Evolutionary conservation across 2,329 filamentous ascomycete species (phyloP), one percentile per base, ranked within the genome.

Genomic region (Macrophomina tecta): DNA sequence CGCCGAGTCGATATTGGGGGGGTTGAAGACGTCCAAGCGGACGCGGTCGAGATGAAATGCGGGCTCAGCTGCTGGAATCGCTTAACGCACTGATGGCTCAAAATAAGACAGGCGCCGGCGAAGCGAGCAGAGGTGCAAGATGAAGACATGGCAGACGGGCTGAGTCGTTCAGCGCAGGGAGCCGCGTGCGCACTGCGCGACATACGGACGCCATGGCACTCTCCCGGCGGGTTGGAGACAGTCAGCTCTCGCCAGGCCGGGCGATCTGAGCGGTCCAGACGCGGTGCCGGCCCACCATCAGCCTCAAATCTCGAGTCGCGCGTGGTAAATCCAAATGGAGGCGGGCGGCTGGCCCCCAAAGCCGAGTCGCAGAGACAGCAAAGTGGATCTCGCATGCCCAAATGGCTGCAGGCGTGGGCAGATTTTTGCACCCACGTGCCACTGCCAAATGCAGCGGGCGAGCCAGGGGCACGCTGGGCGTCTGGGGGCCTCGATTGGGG

Each of bases 41-140:
- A 23, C 56, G 42, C 58, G 58, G 36, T 42, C 48, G 51, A 55
- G 58, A 62, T 62, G 58, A 62, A 62, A 62, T 62, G 58, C 58
- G 58, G 58, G 58, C 45, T 62, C 58, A 6, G 30, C 18, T 45
- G 12, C 53, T 34, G 30, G 36, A 18, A 23, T 32, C 52, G 52
- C 52, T 18, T 56, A 42, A 28, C 36, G 55, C 55, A 60, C 55
- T 32, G 55, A 46, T 45, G 11, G 8, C 58, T 62, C 58, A 23
- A 49, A 62, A 62, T 62, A 49, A 42, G 42, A 62, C 58, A 48
- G 42, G 28, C 36, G 28, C n/a, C 28, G 28, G 14, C 14, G 28
- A 48, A 48, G 38, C 58, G 58, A 62, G 45, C 58, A 48, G 23
- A 23, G 23, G 23, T 23, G 23, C 23, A 23, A 48, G 18, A 42